Evolutionary conservation across 2,329 filamentous ascomycete species (phyloP).

Genomic region (Aspergillus thermomutatus): DNA sequence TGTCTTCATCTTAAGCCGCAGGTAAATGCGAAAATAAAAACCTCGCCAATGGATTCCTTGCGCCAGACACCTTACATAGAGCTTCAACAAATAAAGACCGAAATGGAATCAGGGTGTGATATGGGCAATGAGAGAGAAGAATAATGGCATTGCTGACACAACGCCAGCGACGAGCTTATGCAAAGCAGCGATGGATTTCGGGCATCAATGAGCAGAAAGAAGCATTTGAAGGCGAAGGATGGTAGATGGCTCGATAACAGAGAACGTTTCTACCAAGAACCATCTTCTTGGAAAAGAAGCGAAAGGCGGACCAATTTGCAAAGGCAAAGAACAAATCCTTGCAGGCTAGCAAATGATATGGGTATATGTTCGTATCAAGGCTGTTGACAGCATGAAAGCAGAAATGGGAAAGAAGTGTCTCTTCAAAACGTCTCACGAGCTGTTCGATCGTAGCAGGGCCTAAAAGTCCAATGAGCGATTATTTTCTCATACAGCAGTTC

Average conservation of each 20-base stretch:
- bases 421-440: constrained; percentile 39
- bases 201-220: neutral
- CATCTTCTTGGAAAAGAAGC: neutral
- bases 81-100: constrained; percentile 17
- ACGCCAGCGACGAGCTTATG: constrained; percentile 18
- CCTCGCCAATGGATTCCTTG: constrained; percentile 17
- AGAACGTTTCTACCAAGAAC: constrained; percentile 6
- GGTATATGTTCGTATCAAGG: constrained; percentile 28
- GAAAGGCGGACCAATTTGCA: constrained; percentile 3
- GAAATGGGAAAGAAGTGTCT: constrained; percentile 23
- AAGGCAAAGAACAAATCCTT: constrained; percentile 18
- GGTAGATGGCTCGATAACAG: neutral
- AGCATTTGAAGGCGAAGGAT: neutral
- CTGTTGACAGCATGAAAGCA: constrained; percentile 22
- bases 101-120: constrained; percentile 15
- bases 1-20: constrained; percentile 16
- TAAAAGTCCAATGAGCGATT: constrained; percentile 10
- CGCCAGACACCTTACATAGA: constrained; percentile 25
- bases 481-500: constrained; percentile 2
- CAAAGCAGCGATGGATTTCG: constrained; percentile 2
- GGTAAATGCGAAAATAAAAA: constrained; percentile 12
- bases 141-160: constrained; percentile 7
- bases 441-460: constrained; percentile 49
- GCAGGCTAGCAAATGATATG: constrained; percentile 21
- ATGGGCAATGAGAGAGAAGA: constrained; percentile 7